A percentile compares a stretch with the other conserved stretches of the same genome.
These are phyloP conservation scores for Rhynchospora pubera DNA, from an alignment of 176 grass and related monocot species.

Conservation along the genomic window DNA sequence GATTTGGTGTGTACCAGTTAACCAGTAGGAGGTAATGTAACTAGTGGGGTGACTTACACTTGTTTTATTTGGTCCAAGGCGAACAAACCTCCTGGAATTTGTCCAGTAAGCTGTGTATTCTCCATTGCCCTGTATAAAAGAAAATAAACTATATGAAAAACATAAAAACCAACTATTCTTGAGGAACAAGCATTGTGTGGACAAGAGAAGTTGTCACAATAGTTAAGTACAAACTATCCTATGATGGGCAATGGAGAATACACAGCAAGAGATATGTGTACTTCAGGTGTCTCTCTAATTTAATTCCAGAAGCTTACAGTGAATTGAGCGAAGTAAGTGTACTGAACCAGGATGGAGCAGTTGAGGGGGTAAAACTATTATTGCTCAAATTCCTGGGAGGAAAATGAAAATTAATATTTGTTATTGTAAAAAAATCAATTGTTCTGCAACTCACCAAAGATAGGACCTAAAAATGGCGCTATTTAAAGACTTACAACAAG, in stretches of 20 bases:
- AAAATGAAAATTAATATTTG: conserved; percentile 5
- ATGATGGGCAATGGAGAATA: neutral
- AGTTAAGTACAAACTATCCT: neutral
- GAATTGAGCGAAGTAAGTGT: conserved; percentile 39
- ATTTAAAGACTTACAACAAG: conserved; percentile 42
- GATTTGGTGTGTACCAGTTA: neutral
- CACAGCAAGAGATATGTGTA: neutral
- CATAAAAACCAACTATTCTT: neutral
- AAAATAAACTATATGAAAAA: neutral
- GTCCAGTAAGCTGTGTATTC: conserved; percentile 36
- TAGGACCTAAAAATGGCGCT: neutral
- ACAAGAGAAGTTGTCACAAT: neutral
- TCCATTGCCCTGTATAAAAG: conserved; percentile 48
- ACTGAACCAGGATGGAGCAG: conserved; percentile 50
- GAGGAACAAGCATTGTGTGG: neutral
- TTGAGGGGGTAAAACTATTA: conserved; percentile 46
- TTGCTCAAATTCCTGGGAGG: conserved; percentile 68
- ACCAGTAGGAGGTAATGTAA: neutral
- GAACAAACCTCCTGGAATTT: conserved; percentile 43
- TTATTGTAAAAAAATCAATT: neutral
- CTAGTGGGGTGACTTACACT: conserved; percentile 60
- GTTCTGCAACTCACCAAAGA: neutral
- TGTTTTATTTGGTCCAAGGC: conserved; percentile 45
- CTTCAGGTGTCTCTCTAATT: neutral
- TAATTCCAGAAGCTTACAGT: conserved; percentile 46